Evolutionary conservation across 2,329 filamentous ascomycete genomes (phyloP), one percentile per base, ranked within the genome.

Genomic region (Ophiostoma triangulosporum): DNA sequence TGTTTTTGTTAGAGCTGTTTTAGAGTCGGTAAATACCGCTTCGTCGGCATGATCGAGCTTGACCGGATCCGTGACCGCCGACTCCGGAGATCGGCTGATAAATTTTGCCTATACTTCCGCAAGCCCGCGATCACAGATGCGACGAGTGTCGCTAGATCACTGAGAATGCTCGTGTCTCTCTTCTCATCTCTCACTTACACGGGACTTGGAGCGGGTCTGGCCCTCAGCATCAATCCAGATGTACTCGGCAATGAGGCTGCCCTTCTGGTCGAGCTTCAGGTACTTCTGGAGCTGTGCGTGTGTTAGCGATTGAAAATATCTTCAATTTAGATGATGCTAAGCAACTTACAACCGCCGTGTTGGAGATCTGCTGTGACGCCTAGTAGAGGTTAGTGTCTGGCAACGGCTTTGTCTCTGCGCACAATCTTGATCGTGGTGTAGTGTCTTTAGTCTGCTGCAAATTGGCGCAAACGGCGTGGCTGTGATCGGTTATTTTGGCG

Each of bases 121-220:
- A n/a, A n/a, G n/a, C n/a, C n/a, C n/a, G n/a, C n/a, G n/a, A n/a
- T n/a, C n/a, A n/a, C n/a, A n/a, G n/a, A n/a, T n/a, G n/a, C n/a
- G n/a, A n/a, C n/a, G n/a, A n/a, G n/a, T n/a, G n/a, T n/a, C n/a
- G n/a, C n/a, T n/a, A n/a, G n/a, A n/a, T n/a, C n/a, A n/a, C n/a
- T n/a, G n/a, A 15, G 12, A 43, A 22, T 22, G 17, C 20, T n/a
- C 17, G 14, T 14, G 9, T 24, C 7, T 3, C 8, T 35, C 33
- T 15, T 33, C 32, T 4, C 17, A n/a, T 35, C 6, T 12, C 3
- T 56, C 24, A 77, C 88, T 77, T 77, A 96, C 91, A 80, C 89
- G 94, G 67, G 86, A 91, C 78, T 97, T 98, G 69, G 89, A 95
- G 65, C 93, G 89, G 63, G 87, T 79, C 65, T 85, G 84, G 68